phyloP scores from a whole-genome alignment of 805 yeast genomes.

The Candida tallmaniae region DNA sequence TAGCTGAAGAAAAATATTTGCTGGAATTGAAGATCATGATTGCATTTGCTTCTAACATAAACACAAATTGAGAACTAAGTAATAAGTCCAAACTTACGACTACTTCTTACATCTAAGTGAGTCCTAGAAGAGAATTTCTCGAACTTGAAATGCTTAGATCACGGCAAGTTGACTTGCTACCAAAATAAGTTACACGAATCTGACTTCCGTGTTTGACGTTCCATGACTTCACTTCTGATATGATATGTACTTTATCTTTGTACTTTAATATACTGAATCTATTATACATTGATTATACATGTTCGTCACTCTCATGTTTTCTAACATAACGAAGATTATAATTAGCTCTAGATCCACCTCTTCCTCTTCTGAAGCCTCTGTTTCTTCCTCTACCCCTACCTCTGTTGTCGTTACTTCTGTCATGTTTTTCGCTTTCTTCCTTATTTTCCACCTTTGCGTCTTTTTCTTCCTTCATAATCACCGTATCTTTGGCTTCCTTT shows the following conservation, averaged over 20 bases:
- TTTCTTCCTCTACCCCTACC: slow-evolving; percentile 11
- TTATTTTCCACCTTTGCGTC: neutral
- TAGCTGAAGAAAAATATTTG: no score
- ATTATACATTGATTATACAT: slow-evolving; percentile 11
- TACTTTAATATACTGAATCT: slow-evolving; percentile 4
- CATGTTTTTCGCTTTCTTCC: neutral
- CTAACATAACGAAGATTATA: slow-evolving; percentile 25
- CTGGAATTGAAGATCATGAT: no score
- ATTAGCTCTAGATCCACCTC: slow-evolving; percentile 18
- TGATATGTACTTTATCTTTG: slow-evolving; percentile 5
- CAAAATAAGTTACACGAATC: no score
- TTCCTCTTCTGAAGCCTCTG: slow-evolving; percentile 14
- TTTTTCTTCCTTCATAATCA: neutral
- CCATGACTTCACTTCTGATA: no score
- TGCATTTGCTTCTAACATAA: neutral
- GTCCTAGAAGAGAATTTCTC: no score
- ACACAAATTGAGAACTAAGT: neutral
- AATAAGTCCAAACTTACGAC: no score
- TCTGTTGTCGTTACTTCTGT: slow-evolving; percentile 4
- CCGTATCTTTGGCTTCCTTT: neutral
- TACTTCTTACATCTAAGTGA: no score
- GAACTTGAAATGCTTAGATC: no score
- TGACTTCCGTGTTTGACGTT: neutral
- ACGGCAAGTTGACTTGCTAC: no score
- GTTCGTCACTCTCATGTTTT: slow-evolving; percentile 9